Conservation (phyloP, 768 basidiomycete genomes). For the Mycena floridula region DNA sequence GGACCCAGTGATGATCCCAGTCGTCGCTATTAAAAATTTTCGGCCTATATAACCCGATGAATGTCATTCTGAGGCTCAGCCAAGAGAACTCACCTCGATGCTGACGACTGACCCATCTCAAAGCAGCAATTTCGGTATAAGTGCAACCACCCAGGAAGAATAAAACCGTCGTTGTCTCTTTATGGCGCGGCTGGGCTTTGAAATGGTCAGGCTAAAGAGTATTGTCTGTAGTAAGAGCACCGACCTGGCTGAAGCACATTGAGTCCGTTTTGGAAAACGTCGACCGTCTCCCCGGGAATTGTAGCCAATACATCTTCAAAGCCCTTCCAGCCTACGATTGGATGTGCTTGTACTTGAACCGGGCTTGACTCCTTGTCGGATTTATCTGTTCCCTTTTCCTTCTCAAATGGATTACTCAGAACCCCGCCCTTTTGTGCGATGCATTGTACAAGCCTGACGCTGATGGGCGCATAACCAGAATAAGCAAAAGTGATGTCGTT, state of each 20-base stretch:
- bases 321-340: constrained; percentile 94
- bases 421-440: constrained; percentile 88
- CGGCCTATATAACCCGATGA: constrained; percentile 48
- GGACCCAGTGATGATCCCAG: constrained; percentile 80
- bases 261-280: constrained; percentile 48
- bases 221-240: constrained; percentile 19
- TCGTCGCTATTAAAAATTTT: constrained; percentile 85
- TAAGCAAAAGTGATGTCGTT: constrained; percentile 96
- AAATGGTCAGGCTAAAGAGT: constrained; percentile 14
- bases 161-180: constrained; percentile 78
- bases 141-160: constrained; percentile 98
- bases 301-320: constrained; percentile 84
- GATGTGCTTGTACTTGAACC: constrained; percentile 75
- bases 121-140: constrained; percentile 92
- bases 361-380: constrained; percentile 18
- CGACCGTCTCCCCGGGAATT: constrained; percentile 84
- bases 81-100: constrained; percentile 54
- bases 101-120: constrained; percentile 88
- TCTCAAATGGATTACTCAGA: constrained; percentile 71
- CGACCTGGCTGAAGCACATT: constrained; percentile 10
- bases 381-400: constrained; percentile 32
- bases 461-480: constrained; percentile 94
- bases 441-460: constrained; percentile 88
- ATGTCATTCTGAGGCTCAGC: constrained; percentile 8
- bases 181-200: constrained; percentile 46